A percentile compares a stretch with the other conserved stretches of the same genome.
Evolutionary conservation across 2,329 filamentous ascomycete genomes (phyloP).

Genomic region (Talaromyces verruculosus): DNA sequence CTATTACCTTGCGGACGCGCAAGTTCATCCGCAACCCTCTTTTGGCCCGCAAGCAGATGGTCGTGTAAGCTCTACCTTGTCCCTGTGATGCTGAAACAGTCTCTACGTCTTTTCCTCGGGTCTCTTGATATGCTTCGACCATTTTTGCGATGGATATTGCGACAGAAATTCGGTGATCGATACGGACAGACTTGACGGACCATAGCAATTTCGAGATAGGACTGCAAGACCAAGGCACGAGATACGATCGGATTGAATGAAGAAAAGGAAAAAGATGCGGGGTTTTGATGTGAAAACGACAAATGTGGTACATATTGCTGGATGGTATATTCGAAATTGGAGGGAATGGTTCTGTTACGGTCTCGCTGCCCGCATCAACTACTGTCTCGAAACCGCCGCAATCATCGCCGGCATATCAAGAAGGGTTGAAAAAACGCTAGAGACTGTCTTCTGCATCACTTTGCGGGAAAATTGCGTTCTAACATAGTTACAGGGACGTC

Average conservation of each 20-base stretch:
- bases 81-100: slow-evolving; percentile 8
- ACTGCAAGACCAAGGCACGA: background rate
- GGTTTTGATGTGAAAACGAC: background rate
- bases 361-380: background rate
- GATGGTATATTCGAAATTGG: background rate
- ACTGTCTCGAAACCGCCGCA: background rate
- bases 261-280: too few relatives aligned
- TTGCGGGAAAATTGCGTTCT: background rate
- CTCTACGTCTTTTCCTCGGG: slow-evolving; percentile 15
- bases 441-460: slow-evolving; percentile 20
- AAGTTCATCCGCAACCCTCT: slow-evolving; percentile 99
- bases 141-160: slow-evolving; percentile 6
- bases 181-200: background rate
- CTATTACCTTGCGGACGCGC: slow-evolving; percentile 91
- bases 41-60: slow-evolving; percentile 98
- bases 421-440: background rate
- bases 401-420: background rate
- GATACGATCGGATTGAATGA: background rate
- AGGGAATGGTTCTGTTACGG: background rate
- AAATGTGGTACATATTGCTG: background rate
- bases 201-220: background rate
- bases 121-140: slow-evolving; percentile 27
- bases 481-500: slow-evolving; percentile 71
- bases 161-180: slow-evolving; percentile 3
- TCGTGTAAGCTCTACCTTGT: slow-evolving; percentile 72